Evolutionary conservation across 31 red algal species (phyloP).

Genomic region (Porphyra umbilicalis): DNA sequence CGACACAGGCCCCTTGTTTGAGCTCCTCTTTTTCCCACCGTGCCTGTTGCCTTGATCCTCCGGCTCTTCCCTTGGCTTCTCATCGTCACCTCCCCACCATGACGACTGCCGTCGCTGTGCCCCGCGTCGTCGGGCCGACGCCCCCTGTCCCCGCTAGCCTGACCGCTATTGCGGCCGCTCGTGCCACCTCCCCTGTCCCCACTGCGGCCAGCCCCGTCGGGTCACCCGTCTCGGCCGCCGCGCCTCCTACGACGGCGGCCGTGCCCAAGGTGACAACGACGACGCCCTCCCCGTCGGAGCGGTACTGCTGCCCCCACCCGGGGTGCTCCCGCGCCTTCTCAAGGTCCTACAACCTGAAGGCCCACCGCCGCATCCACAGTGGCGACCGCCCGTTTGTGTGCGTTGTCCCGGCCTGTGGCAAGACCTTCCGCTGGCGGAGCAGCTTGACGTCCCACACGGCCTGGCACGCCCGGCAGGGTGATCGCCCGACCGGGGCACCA

Average conservation of each 20-base stretch:
- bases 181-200: neutral
- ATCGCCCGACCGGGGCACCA: neutral
- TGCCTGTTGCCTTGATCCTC: neutral
- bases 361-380: constrained; percentile 67
- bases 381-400: constrained; percentile 80
- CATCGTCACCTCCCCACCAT: neutral
- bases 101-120: neutral
- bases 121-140: neutral
- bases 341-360: constrained; percentile 82
- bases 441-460: constrained; percentile 70
- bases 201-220: neutral
- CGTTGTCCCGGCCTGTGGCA: constrained; percentile 51
- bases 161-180: neutral
- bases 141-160: neutral
- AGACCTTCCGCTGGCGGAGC: constrained; percentile 78
- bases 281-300: neutral
- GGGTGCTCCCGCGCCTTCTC: constrained; percentile 18
- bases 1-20: too few species aligned
- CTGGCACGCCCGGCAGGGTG: constrained; percentile 51
- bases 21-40: too few species aligned
- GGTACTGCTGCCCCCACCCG: neutral
- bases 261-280: neutral
- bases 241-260: neutral
- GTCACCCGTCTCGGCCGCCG: neutral
- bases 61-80: neutral